Evolutionary conservation across 1,284 basidiomycete genomes (phyloP), one percentile per base, ranked within the genome.

Genomic region (Caloboletus firmus): DNA sequence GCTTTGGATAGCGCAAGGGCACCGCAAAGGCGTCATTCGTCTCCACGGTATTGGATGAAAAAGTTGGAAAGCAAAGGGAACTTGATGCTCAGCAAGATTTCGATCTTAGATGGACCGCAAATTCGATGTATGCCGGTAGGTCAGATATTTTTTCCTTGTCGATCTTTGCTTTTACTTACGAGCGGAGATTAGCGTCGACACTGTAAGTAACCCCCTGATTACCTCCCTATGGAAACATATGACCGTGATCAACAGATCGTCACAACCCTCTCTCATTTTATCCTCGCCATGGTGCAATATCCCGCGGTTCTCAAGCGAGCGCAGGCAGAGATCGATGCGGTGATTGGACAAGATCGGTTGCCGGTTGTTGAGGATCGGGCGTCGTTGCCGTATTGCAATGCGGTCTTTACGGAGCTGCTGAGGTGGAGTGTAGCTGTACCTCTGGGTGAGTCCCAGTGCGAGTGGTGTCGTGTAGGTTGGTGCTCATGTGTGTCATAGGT

Each of bases 61-160:
- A 61, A 5, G 46, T 61, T 4, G 59, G 52, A 50, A 69, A 66
- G 50, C 58, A 61, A 28, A 64, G 60, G 28, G 47, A 45, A 7
- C 37, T 67, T 5, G 65, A 72, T 34, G 59, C 61, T 5, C 68
- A 76, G 41, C 71, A 76, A 34, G 82, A 85, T 59, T 82, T 82
- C 55, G 85, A 88, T 57, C 72, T 89, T 46, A 82, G 82, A 56
- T 85, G 84, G 83, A 80, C 83, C 2, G 86, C 86, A 7, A 87
- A 87, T 64, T 86, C 84, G n/a, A 86, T 88, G 82, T 89, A 85
- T 62, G 72, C 77, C 20, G 75, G 74, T 64, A 60, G 51, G 67
- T 62, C 36, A 40, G 55, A 8, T 35, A 18, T 17, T 24, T 11
- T 15, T 40, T 24, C 10, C 30, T 51, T 26, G 17, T 10, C 13